Conservation (phyloP, 2,329 filamentous ascomycete genomes). For the Teratosphaeria nubilosa region DNA sequence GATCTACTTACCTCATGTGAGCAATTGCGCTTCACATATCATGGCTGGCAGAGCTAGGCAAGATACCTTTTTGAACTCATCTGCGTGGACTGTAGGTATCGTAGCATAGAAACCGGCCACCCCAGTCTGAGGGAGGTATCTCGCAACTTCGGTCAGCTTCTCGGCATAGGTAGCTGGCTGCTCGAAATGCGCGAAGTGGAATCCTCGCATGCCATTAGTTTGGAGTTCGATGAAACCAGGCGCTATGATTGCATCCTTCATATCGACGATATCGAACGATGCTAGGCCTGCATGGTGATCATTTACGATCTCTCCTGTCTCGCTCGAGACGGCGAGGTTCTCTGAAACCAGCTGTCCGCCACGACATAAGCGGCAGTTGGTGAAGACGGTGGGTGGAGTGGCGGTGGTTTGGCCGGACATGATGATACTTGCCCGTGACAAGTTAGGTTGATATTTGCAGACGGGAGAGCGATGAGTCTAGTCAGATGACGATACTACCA, state of each 20-base stretch:
- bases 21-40: not conserved
- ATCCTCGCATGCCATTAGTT: constrained; percentile 44
- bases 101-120: constrained; percentile 47
- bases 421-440: too few relatives aligned
- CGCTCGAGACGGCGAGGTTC: constrained; percentile 36
- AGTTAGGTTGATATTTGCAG: too few relatives aligned
- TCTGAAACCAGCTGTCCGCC: constrained; percentile 32
- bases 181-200: constrained; percentile 44
- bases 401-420: not conserved
- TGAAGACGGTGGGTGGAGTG: constrained; percentile 30
- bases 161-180: constrained; percentile 31
- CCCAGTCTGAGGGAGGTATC: constrained; percentile 41
- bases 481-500: too few relatives aligned
- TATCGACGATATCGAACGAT: constrained; percentile 32
- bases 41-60: not conserved
- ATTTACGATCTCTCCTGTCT: constrained; percentile 34
- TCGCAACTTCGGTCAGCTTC: constrained; percentile 38
- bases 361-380: constrained; percentile 36
- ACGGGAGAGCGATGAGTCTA: too few relatives aligned
- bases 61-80: constrained; percentile 35
- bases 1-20: constrained; percentile 24
- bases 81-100: constrained; percentile 39
- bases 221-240: constrained; percentile 48
- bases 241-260: constrained; percentile 41
- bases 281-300: constrained; percentile 35